A percentile compares a stretch with the other conserved stretches of the same genome.
These are phyloP conservation scores for Fraxinus pennsylvanica DNA, from an alignment of 257 asterid species.

Conservation along the genomic window DNA sequence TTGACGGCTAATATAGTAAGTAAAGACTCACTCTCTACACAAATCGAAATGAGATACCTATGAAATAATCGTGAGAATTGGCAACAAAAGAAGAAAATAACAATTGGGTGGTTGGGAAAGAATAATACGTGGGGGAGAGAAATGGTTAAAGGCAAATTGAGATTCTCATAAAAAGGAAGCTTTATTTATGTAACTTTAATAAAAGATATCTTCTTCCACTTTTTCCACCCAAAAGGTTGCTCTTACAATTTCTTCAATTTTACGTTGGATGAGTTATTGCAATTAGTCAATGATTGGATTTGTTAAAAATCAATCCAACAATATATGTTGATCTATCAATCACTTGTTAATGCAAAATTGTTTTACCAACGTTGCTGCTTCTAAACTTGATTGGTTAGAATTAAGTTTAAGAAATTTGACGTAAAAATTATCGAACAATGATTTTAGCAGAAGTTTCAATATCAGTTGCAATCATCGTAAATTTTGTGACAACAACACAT, in stretches of 20 bases:
- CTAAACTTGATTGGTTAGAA: not conserved
- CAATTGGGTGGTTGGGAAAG: not conserved
- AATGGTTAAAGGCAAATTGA: not conserved
- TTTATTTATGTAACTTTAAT: not conserved
- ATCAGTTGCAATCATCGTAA: no score
- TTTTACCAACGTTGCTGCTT: not conserved
- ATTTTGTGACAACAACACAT: not conserved
- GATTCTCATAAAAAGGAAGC: not conserved
- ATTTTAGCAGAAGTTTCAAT: not conserved
- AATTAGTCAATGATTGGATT: not conserved
- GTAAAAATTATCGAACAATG: not conserved
- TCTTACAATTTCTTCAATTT: not conserved
- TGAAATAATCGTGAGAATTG: not conserved
- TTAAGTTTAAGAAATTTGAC: not conserved
- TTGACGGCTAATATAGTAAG: not conserved
- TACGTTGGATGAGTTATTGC: not conserved
- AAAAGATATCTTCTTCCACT: not conserved
- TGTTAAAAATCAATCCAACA: no score
- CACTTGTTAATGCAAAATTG: no score
- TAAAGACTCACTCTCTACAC: not conserved
- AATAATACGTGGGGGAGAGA: no score
- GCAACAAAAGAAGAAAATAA: not conserved
- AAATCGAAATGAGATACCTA: no score
- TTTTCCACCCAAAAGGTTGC: not conserved
- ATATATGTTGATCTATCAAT: no score